Percentiles rank a stretch among this genome's conserved stretches.
These are phyloP conservation scores for Raphanus raphanistrum DNA, from an alignment of 345 rosid genomes.

Conservation along the genomic window DNA sequence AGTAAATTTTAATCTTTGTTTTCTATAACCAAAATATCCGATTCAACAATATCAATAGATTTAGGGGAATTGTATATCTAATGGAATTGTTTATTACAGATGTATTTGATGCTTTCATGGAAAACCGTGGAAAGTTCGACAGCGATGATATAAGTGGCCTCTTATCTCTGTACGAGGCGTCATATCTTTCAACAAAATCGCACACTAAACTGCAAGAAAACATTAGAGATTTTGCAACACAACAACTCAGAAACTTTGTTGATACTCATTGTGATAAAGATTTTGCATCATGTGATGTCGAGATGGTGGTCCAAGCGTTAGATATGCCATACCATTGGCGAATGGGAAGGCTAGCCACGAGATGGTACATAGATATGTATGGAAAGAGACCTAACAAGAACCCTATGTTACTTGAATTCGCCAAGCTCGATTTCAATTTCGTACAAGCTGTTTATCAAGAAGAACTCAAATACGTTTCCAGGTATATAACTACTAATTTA, in stretches of 20 bases:
- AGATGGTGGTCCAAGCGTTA: slow-evolving; percentile 28
- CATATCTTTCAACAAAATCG: slow-evolving; percentile 38
- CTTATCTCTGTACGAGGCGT: slow-evolving; percentile 44
- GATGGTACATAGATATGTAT: slow-evolving; percentile 36
- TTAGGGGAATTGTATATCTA: background rate
- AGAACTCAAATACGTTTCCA: slow-evolving; percentile 38
- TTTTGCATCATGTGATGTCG: background rate
- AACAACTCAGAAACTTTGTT: slow-evolving; percentile 20
- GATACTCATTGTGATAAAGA: background rate
- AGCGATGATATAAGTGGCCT: slow-evolving; percentile 23
- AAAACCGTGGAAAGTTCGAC: slow-evolving; percentile 22
- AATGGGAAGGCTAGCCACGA: slow-evolving; percentile 29
- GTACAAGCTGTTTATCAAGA: slow-evolving; percentile 37
- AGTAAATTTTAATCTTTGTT: background rate
- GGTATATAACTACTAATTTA: background rate
- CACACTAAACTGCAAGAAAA: slow-evolving; percentile 42
- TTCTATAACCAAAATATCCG: background rate
- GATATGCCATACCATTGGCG: slow-evolving; percentile 35
- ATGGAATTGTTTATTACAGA: slow-evolving; percentile 20
- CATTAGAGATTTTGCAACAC: slow-evolving; percentile 41
- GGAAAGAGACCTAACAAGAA: slow-evolving; percentile 26
- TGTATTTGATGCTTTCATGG: slow-evolving; percentile 35
- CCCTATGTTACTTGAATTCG: slow-evolving; percentile 19
- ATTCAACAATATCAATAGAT: background rate
- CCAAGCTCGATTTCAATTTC: slow-evolving; percentile 39